Evolutionary conservation across 2,329 filamentous ascomycete species (phyloP).

Genomic region (Nakataea oryzae): DNA sequence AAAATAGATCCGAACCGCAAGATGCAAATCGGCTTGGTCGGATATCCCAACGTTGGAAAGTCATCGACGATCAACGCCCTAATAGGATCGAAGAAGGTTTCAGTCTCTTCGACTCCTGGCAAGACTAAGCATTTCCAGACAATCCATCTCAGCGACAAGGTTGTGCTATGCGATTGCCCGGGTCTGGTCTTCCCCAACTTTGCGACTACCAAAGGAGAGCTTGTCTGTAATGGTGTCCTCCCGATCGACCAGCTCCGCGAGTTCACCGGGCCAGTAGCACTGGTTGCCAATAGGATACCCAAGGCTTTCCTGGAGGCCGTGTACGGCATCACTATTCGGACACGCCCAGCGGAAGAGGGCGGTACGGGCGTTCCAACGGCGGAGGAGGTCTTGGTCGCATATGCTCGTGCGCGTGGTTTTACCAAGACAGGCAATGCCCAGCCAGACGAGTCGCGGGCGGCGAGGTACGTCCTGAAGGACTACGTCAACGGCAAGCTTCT

Average conservation of each 20-base stretch:
- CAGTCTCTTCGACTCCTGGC: conserved; percentile 90
- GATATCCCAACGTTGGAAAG: conserved; percentile 98
- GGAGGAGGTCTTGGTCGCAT: conserved; percentile 74
- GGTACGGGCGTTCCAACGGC: conserved; percentile 80
- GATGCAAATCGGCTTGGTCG: conserved; percentile 84
- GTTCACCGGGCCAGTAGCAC: conserved; percentile 73
- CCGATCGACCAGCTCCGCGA: conserved; percentile 96
- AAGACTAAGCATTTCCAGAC: conserved; percentile 99
- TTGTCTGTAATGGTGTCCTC: conserved; percentile 89
- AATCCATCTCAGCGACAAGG: conserved; percentile 80
- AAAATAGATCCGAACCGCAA: conserved; percentile 45
- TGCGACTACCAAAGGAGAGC: conserved; percentile 87
- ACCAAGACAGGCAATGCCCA: conserved; percentile 80
- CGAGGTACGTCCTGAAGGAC: conserved; percentile 85
- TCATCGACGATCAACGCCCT: conserved; percentile 98
- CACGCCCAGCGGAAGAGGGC: conserved; percentile 76
- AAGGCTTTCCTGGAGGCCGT: conserved; percentile 82
- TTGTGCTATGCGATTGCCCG: conserved; percentile 93
- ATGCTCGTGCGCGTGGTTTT: conserved; percentile 83
- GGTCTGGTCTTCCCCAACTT: conserved; percentile 99
- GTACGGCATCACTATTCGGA: conserved; percentile 85
- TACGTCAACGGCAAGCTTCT: conserved; percentile 95
- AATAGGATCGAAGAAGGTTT: conserved; percentile 97
- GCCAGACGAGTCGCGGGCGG: conserved; percentile 87
- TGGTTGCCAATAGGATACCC: conserved; percentile 79